phyloP scores from a whole-genome alignment of 306 rosid species.

The Luffa aegyptiaca region DNA sequence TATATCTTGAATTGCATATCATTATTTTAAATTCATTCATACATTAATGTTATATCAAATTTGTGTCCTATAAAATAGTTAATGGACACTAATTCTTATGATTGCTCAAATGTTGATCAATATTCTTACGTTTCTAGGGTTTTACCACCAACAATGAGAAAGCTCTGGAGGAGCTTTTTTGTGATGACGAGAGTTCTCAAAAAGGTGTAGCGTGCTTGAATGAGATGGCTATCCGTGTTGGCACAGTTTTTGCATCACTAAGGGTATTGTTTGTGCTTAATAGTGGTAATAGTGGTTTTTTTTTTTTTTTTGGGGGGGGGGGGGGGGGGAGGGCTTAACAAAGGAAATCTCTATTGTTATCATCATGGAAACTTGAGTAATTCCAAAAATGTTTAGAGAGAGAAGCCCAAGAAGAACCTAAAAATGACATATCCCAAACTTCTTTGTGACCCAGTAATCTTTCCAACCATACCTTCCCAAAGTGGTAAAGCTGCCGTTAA shows the following conservation, averaged over 20 bases:
- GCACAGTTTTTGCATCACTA: slow-evolving; percentile 93
- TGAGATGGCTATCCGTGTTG: slow-evolving; percentile 69
- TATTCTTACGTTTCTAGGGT: slow-evolving; percentile 41
- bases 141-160: slow-evolving; percentile 83
- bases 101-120: slow-evolving; percentile 1
- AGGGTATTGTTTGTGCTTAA: slow-evolving; percentile 38
- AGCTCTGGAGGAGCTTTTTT: slow-evolving; percentile 82
- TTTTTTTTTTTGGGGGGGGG: neutral
- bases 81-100: neutral
- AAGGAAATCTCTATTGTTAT: neutral
- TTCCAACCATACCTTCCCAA: neutral
- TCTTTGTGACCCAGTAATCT: neutral
- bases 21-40: neutral
- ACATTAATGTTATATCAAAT: neutral
- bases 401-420: neutral
- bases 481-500: neutral
- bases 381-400: neutral
- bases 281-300: neutral
- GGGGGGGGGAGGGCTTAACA: neutral
- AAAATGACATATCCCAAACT: neutral
- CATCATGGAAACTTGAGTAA: neutral
- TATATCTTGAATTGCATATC: neutral
- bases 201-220: slow-evolving; percentile 65
- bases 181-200: slow-evolving; percentile 63
- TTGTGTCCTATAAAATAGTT: neutral